Evolutionary conservation across 495 filamentous ascomycete species (phyloP).

Genomic region (Lasiosphaeria hispida): DNA sequence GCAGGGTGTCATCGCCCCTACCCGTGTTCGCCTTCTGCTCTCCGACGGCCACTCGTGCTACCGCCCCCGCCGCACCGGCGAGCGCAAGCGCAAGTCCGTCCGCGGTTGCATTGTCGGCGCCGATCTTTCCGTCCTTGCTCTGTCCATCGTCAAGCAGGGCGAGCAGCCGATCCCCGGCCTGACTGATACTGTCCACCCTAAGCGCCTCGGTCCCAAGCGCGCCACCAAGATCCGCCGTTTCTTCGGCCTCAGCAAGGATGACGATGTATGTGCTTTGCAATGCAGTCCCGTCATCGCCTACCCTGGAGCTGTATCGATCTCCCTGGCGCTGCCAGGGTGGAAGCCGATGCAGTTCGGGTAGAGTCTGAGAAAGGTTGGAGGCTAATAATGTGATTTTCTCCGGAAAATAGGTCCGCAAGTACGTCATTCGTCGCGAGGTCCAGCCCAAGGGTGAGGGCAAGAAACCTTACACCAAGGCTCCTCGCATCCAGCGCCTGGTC

Average conservation of each 20-base stretch:
- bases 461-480: constrained; percentile 98
- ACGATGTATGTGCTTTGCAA: constrained; percentile 77
- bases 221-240: constrained; percentile 99
- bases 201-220: constrained; percentile 97
- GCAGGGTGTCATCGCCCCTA: constrained; percentile 98
- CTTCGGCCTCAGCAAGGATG: constrained; percentile 98
- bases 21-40: constrained; percentile 93
- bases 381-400: constrained; percentile 40
- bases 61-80: constrained; percentile 92
- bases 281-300: constrained; percentile 56
- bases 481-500: constrained; percentile 97
- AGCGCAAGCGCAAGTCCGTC: constrained; percentile 98
- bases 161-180: constrained; percentile 89
- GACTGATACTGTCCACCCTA: constrained; percentile 95
- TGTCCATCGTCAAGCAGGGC: constrained; percentile 95
- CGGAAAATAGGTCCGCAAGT: constrained; percentile 79
- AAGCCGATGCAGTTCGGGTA: constrained; percentile 55
- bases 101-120: constrained; percentile 96
- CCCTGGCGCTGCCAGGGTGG: constrained; percentile 49
- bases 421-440: constrained; percentile 98
- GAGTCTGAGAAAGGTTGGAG: constrained; percentile 45
- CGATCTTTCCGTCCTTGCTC: constrained; percentile 90
- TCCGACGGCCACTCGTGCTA: constrained; percentile 94
- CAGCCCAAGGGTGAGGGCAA: constrained; percentile 92
- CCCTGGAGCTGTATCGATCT: constrained; percentile 45